Evolutionary conservation across 2,329 filamentous ascomycete species (phyloP), one percentile per base, ranked within the genome.

Genomic region (Hypoxylon sp.): DNA sequence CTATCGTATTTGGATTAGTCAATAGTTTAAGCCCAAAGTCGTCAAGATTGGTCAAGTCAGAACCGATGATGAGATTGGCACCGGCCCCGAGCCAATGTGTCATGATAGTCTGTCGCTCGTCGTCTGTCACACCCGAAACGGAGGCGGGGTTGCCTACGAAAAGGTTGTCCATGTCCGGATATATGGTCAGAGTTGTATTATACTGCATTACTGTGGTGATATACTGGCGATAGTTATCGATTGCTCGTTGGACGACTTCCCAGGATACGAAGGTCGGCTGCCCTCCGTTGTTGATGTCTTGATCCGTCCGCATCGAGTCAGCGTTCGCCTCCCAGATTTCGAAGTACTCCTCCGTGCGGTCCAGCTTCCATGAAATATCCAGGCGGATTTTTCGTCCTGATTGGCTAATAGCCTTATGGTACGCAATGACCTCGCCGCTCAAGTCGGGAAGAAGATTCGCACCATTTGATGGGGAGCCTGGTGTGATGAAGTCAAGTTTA

Each of bases 41-140:
- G 47, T 76, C 74, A 22, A 76, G 53, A 11, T 71, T 63, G 3
- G 71, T 74, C 13, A 77, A 29, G 44, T 78, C 75, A 11, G 72
- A 74, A 26, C 76, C 76, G 11, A 73, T 51, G 33, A 77, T 74
- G 10, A 78, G 68, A 39, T 76, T 77, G 1, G 76, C 73, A 5
- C 65, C 73, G 0, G 76, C 76, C n/a, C 75, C 75, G 35, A 77
- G 58, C 76, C 76, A 78, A 62, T 78, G 76, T 29, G 63, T 77
- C 66, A 74, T 71, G 24, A 76, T 73, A 14, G 73, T 74, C 26
- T 70, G 71, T 3, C 75, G 71, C 46, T 76, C 65, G 3, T 31
- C 52, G 59, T 76, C 75, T 1, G 68, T 72, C 2, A 78, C 70
- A 2, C 76, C 75, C 2, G 74, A 68, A 1, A 76, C 44, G 6